phyloP scores from a whole-genome alignment of 2,329 filamentous ascomycete species.

The Cladosporium colombiae region DNA sequence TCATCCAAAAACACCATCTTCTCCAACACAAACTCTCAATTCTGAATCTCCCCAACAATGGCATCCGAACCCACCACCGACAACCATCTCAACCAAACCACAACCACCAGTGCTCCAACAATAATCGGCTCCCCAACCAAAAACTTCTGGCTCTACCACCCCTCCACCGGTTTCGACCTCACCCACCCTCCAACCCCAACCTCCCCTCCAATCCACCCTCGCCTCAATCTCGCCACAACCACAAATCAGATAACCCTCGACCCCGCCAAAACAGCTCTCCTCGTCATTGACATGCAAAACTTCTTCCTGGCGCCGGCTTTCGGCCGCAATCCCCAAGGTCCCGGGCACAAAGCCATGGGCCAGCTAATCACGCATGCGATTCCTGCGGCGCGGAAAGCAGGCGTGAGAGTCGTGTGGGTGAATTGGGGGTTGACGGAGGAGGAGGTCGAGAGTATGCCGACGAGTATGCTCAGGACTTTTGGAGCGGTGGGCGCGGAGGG shows the following conservation, averaged over 20 bases:
- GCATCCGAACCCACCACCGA: neutral
- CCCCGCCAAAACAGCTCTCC: slow-evolving; percentile 37
- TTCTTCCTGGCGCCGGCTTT: slow-evolving; percentile 38
- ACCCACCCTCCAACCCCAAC: slow-evolving; percentile 42
- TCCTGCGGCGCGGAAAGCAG: slow-evolving; percentile 52
- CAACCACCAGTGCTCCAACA: slow-evolving; percentile 23
- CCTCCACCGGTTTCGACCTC: slow-evolving; percentile 47
- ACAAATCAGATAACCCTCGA: slow-evolving; percentile 35
- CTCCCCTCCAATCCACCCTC: slow-evolving; percentile 26
- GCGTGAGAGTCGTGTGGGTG: slow-evolving; percentile 55
- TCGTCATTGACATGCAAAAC: slow-evolving; percentile 40
- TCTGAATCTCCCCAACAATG: neutral
- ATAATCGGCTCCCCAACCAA: slow-evolving; percentile 43
- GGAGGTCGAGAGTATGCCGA: slow-evolving; percentile 54
- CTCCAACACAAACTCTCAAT: neutral
- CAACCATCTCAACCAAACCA: neutral
- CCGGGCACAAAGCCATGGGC: slow-evolving; percentile 45
- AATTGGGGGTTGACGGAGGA: slow-evolving; percentile 60
- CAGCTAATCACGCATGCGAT: slow-evolving; percentile 47
- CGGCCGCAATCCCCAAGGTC: slow-evolving; percentile 35
- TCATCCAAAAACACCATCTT: neutral
- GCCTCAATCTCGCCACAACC: slow-evolving; percentile 24
- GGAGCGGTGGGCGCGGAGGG: slow-evolving; percentile 33
- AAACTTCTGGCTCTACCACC: slow-evolving; percentile 50
- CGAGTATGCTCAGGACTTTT: slow-evolving; percentile 52